These are phyloP conservation scores for Trichosporon asahii DNA, from an alignment of 1,284 basidiomycete species.

Conservation along the genomic window DNA sequence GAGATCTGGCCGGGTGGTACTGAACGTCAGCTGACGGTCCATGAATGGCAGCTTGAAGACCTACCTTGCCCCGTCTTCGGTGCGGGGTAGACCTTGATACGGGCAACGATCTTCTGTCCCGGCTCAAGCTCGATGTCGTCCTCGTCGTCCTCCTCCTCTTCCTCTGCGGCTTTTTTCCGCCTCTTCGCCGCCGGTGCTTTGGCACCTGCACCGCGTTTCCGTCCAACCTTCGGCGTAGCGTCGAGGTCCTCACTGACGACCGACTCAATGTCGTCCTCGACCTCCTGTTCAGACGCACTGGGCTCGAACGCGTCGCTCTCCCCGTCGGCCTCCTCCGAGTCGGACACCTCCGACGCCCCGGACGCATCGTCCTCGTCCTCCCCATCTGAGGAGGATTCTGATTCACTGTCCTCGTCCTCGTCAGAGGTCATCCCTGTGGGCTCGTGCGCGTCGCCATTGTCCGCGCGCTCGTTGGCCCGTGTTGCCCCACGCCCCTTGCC, in stretches of 20 bases:
- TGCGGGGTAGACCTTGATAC: constrained; percentile 54
- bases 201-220: not conserved
- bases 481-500: not conserved
- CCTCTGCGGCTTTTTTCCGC: not conserved
- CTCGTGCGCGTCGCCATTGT: constrained; percentile 21
- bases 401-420: constrained; percentile 12
- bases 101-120: constrained; percentile 50
- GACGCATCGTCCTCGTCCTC: not conserved
- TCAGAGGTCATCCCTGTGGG: constrained; percentile 43
- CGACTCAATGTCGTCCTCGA: constrained; percentile 23
- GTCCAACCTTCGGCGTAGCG: constrained; percentile 21
- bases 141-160: constrained; percentile 31
- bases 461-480: not conserved
- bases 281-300: constrained; percentile 20
- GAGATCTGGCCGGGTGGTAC: constrained; percentile 83
- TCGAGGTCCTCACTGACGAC: constrained; percentile 40
- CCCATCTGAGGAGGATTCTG: not conserved
- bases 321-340: constrained; percentile 29
- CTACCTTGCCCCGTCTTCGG: constrained; percentile 74
- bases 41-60: constrained; percentile 26
- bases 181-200: not conserved
- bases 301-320: constrained; percentile 18
- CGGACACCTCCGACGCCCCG: constrained; percentile 20
- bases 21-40: constrained; percentile 38
- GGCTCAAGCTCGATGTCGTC: constrained; percentile 34